Evolutionary conservation across 2,329 filamentous ascomycete genomes (phyloP), one percentile per base, ranked within the genome.

Genomic region (Amauroascus niger): DNA sequence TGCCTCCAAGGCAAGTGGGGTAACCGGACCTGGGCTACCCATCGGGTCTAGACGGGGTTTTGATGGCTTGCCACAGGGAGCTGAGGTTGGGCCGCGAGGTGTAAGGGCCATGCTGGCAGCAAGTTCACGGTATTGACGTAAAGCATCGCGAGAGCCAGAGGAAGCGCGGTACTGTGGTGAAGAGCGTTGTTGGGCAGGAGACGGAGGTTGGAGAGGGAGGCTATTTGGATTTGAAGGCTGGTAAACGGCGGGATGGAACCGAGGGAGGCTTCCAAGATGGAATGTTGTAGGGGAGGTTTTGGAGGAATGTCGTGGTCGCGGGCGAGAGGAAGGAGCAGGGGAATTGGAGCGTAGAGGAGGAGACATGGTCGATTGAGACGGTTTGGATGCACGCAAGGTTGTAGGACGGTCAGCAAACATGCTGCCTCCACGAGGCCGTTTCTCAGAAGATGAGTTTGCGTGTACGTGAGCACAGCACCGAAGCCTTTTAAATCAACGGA

Each of bases 171-270:
- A 49, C 32, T 52, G 30, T 54, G 59, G 52, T 57, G 54, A 51
- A 57, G 53, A 66, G 40, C 62, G 65, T 43, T 60, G 59, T 58
- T 66, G 67, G n/a, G 58, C 67, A 43, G 63, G 69, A 20, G 60
- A 67, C 3, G 61, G 59, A n/a, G 64, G 67, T 55, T 67, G 69
- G 13, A 54, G 55, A 20, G 59, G 58, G 24, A 30, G 20, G 46
- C 20, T 41, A 26, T 44, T 40, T 30, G 35, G 40, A 32, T 26
- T 58, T 7, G 61, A 56, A 5, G 68, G 62, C 50, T 69, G 70
- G 55, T 73, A 75, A 53, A 72, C 69, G 8, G 71, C 67, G 1
- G 73, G 72, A 59, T 75, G 72, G 58, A 72, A 74, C 26, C 71
- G 67, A n/a, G 72, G 72, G 16, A 75, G 63, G 45, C 60, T 70